These are phyloP conservation scores for Macrocybe gigantea DNA, from an alignment of 768 basidiomycete genomes.

Conservation along the genomic window DNA sequence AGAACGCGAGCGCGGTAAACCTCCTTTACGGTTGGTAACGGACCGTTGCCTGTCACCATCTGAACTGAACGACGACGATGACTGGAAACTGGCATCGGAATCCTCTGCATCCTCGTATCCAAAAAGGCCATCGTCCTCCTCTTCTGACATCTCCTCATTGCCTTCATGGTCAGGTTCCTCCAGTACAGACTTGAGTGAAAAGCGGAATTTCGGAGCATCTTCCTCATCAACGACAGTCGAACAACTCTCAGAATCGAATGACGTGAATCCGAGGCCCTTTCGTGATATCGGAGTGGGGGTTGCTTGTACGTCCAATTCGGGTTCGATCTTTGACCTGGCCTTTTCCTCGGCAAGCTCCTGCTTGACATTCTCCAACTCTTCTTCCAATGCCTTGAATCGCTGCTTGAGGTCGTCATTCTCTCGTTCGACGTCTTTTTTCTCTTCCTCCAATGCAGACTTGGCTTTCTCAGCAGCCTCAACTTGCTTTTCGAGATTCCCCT, in stretches of 20 bases:
- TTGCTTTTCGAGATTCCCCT: conserved; percentile 45
- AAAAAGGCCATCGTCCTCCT: conserved; percentile 52
- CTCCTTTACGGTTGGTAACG: conserved; percentile 19
- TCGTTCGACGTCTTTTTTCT: conserved; percentile 23
- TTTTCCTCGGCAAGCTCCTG: conserved; percentile 24
- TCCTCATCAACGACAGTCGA: conserved; percentile 65
- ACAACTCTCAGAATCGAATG: conserved; percentile 61
- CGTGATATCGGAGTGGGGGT: conserved; percentile 42
- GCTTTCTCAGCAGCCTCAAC: conserved; percentile 30
- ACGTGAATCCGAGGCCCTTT: conserved; percentile 48
- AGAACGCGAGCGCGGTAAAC: conserved; percentile 19
- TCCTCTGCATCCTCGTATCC: conserved; percentile 71
- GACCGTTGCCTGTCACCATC: conserved; percentile 16
- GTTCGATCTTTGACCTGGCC: conserved; percentile 7
- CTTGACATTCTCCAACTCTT: conserved; percentile 36
- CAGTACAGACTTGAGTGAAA: conserved; percentile 48
- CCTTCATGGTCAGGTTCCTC: conserved; percentile 32
- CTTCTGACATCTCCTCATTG: conserved; percentile 31
- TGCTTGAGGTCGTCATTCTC: conserved; percentile 32
- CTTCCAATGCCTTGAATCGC: conserved; percentile 38
- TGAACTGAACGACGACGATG: conserved; percentile 52
- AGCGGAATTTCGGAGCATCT: conserved; percentile 34
- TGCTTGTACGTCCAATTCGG: conserved; percentile 25
- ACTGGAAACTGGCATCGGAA: conserved; percentile 40
- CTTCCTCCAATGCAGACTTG: conserved; percentile 19